Evolutionary conservation across 441 rosid species (phyloP).

Genomic region (Croton laevigatus): DNA sequence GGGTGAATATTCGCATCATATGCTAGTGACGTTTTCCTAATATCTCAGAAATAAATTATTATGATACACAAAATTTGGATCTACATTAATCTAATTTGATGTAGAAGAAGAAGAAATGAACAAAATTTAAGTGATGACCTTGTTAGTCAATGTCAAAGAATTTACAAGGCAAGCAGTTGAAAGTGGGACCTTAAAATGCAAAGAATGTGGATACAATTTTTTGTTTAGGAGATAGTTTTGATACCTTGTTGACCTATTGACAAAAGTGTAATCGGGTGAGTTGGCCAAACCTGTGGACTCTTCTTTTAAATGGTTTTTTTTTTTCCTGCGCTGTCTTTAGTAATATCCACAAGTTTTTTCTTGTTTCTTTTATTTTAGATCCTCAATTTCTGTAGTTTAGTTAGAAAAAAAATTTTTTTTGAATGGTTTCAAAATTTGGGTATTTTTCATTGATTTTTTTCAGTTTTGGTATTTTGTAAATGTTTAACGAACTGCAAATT

Average conservation of each 20-base stretch:
- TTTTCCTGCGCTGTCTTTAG: no score
- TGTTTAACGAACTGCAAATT: no score
- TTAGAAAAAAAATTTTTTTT: no score
- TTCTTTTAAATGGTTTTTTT: no score
- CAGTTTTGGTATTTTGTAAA: no score
- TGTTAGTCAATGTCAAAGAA: constrained; percentile 12
- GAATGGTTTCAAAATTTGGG: no score
- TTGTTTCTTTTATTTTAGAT: background rate
- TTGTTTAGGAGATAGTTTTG: background rate
- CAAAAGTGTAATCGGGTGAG: background rate
- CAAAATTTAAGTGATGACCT: no score
- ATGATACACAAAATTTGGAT: background rate
- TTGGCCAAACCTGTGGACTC: background rate
- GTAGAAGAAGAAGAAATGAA: no score
- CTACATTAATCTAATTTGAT: no score
- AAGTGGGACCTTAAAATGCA: constrained; percentile 16
- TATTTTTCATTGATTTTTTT: no score
- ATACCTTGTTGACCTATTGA: background rate
- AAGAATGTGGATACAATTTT: constrained; percentile 14
- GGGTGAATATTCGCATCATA: background rate
- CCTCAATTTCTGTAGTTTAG: no score
- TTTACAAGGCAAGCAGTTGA: constrained; percentile 12
- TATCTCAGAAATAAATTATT: background rate
- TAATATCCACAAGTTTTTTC: background rate
- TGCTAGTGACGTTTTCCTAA: constrained; percentile 1